phyloP scores from a whole-genome alignment of 73 alveolate species.

The Symbiodinium pilosum region DNA sequence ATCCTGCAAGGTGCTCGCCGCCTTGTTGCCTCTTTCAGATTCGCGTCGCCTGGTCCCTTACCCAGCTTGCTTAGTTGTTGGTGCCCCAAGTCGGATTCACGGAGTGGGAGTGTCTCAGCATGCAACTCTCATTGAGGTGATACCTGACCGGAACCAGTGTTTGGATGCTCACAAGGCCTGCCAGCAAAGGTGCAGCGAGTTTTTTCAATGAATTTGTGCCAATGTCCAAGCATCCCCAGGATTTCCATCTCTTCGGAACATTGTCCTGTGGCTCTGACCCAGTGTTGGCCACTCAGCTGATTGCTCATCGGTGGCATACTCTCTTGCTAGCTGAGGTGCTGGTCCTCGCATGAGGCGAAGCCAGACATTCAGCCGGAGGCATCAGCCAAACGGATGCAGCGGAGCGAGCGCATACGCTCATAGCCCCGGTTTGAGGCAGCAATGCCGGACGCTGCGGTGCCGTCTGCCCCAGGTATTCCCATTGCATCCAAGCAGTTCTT shows the following conservation, averaged over 20 bases:
- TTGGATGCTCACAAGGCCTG: slow-evolving; percentile 68
- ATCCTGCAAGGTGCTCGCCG: slow-evolving; percentile 35
- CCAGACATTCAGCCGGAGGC: not conserved
- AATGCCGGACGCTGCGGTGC: too few species aligned
- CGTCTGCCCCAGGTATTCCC: too few species aligned
- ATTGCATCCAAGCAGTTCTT: too few species aligned
- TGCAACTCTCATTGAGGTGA: slow-evolving; percentile 9
- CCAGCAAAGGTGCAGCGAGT: not conserved
- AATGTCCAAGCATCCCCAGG: slow-evolving; percentile 15
- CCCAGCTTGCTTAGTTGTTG: not conserved
- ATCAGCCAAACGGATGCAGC: too few species aligned
- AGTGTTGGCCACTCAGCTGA: slow-evolving; percentile 22
- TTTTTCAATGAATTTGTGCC: not conserved
- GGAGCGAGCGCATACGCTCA: too few species aligned
- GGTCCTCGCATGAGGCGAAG: not conserved
- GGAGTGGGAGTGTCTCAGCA: not conserved
- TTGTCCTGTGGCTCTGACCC: slow-evolving; percentile 76
- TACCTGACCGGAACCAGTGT: slow-evolving; percentile 86
- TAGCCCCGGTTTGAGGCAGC: too few species aligned
- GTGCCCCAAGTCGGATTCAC: too few species aligned
- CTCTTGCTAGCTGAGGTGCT: not conserved
- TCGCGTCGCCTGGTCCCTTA: slow-evolving; percentile 68
- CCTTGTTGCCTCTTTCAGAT: slow-evolving; percentile 32
- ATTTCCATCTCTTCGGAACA: slow-evolving; percentile 63
- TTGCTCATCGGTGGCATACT: not conserved